phyloP scores from a whole-genome alignment of 208 protist genomes.

The Trypanosoma lewisi region DNA sequence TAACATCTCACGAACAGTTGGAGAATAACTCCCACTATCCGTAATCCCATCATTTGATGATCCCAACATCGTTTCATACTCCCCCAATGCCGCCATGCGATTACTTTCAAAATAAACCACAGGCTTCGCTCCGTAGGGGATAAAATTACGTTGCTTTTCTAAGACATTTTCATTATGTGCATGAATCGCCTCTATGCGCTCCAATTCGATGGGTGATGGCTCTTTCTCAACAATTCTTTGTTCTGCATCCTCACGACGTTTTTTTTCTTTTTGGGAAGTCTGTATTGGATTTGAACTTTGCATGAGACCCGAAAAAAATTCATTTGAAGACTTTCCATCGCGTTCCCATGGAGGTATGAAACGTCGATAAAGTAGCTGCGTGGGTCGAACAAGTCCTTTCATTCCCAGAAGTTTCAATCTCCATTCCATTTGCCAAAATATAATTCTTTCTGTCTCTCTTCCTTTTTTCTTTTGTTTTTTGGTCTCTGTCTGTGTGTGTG shows the following conservation, averaged over 20 bases:
- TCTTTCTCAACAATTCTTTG: slow-evolving; percentile 20
- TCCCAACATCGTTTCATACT: slow-evolving; percentile 47
- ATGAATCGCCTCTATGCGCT: slow-evolving; percentile 46
- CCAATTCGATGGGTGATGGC: slow-evolving; percentile 40
- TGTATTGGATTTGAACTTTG: slow-evolving; percentile 69
- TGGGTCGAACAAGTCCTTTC: slow-evolving; percentile 6
- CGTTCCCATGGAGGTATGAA: slow-evolving; percentile 87
- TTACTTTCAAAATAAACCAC: slow-evolving; percentile 54
- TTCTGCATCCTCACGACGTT: slow-evolving; percentile 28
- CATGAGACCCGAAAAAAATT: slow-evolving; percentile 75
- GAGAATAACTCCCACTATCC: slow-evolving; percentile 36
- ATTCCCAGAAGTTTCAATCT: neutral
- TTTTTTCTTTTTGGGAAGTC: slow-evolving; percentile 31
- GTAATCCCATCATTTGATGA: slow-evolving; percentile 1
- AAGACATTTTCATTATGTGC: slow-evolving; percentile 42
- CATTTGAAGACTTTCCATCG: slow-evolving; percentile 76
- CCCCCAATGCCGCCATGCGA: slow-evolving; percentile 77
- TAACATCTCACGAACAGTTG: slow-evolving; percentile 39
- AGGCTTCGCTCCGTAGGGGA: slow-evolving; percentile 75
- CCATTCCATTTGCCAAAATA: neutral
- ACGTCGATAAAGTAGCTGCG: slow-evolving; percentile 29
- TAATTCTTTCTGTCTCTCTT: neutral
- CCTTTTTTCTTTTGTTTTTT: too few species aligned
- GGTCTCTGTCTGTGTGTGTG: too few species aligned
- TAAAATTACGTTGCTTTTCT: slow-evolving; percentile 52